Conservation (phyloP, 1,139 yeast genomes). For the Nakaseomyces sp. region DNA sequence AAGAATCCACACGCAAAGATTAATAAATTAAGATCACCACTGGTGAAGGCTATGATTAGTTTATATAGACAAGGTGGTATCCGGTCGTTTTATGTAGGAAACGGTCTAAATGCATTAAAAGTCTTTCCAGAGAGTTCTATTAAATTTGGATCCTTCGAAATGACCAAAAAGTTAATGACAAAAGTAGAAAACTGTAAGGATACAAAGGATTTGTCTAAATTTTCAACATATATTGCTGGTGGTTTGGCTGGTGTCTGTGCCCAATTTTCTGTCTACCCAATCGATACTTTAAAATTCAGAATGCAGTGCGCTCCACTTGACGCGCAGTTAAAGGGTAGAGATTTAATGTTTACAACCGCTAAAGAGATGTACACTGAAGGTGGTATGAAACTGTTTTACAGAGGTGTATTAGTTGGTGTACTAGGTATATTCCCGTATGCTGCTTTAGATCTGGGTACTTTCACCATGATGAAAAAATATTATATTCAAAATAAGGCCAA, state of each 20-base stretch:
- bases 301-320: slow-evolving; percentile 70
- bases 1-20: slow-evolving; percentile 31
- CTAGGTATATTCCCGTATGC: slow-evolving; percentile 97
- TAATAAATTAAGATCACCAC: slow-evolving; percentile 50
- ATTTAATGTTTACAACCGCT: slow-evolving; percentile 57
- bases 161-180: slow-evolving; percentile 72
- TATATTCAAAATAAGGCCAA: slow-evolving; percentile 58
- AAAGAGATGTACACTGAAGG: slow-evolving; percentile 70
- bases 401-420: slow-evolving; percentile 82
- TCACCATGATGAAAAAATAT: slow-evolving; percentile 74
- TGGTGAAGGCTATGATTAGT: slow-evolving; percentile 70
- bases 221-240: slow-evolving; percentile 83
- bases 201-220: slow-evolving; percentile 59
- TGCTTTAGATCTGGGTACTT: slow-evolving; percentile 90
- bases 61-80: slow-evolving; percentile 86
- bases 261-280: slow-evolving; percentile 87
- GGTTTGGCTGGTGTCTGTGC: slow-evolving; percentile 94
- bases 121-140: slow-evolving; percentile 97
- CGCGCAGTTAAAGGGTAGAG: slow-evolving; percentile 49
- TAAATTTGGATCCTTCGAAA: slow-evolving; percentile 92
- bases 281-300: slow-evolving; percentile 88
- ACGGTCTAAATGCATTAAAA: slow-evolving; percentile 85
- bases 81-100: slow-evolving; percentile 83
- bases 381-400: slow-evolving; percentile 67
- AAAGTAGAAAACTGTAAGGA: slow-evolving; percentile 68